Conservation (phyloP, 352 stramenopile species). For the Phytopythium delawarense region DNA sequence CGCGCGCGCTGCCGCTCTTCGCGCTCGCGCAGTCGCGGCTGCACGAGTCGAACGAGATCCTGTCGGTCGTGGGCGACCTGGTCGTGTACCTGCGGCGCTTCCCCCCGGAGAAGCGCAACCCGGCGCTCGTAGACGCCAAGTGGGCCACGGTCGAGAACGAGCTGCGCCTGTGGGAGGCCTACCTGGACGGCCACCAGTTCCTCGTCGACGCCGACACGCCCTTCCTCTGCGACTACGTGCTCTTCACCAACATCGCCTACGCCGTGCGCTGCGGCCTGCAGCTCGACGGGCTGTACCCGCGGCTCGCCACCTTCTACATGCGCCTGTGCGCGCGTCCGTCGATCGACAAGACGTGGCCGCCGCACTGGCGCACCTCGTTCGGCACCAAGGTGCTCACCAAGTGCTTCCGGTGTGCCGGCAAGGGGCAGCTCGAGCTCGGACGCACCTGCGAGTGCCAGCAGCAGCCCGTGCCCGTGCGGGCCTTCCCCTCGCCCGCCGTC, state of each 20-base stretch:
- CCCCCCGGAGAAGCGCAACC: slow-evolving; percentile 49
- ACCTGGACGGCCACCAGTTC: slow-evolving; percentile 57
- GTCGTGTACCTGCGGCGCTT: slow-evolving; percentile 80
- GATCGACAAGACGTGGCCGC: slow-evolving; percentile 77
- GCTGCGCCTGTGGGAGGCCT: slow-evolving; percentile 73
- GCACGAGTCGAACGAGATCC: slow-evolving; percentile 81
- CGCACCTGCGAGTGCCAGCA: slow-evolving; percentile 14
- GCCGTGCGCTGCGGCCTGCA: slow-evolving; percentile 80
- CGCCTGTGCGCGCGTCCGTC: slow-evolving; percentile 62
- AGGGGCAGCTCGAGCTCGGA: slow-evolving; percentile 6
- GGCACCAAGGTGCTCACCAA: slow-evolving; percentile 78
- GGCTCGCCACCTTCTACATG: slow-evolving; percentile 76
- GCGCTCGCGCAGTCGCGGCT: slow-evolving; percentile 71
- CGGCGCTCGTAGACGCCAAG: slow-evolving; percentile 58
- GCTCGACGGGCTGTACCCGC: slow-evolving; percentile 75
- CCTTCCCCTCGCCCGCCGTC: not conserved
- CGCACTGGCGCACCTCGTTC: slow-evolving; percentile 77
- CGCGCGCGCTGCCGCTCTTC: slow-evolving; percentile 38
- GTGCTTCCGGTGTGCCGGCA: slow-evolving; percentile 56
- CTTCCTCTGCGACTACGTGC: slow-evolving; percentile 77
- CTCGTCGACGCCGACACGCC: slow-evolving; percentile 56
- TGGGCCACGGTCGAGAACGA: slow-evolving; percentile 66
- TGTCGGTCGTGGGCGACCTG: slow-evolving; percentile 77
- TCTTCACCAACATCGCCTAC: slow-evolving; percentile 86
- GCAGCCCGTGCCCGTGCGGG: not conserved